These are phyloP conservation scores for Letharia columbiana DNA, from an alignment of 495 filamentous ascomycete species.

Conservation along the genomic window DNA sequence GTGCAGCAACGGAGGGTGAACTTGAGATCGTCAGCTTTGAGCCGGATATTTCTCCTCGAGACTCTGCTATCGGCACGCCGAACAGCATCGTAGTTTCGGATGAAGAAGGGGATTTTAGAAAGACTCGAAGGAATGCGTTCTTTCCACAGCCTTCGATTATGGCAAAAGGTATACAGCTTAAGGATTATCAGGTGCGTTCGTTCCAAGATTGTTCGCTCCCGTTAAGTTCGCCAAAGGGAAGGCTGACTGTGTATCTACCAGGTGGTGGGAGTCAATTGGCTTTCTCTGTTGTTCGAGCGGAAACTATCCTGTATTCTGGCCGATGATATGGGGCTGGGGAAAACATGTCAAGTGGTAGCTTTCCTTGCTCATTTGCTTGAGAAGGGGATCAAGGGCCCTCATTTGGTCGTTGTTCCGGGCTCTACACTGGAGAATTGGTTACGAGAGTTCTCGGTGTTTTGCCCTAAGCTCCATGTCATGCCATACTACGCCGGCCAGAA, in stretches of 20 bases:
- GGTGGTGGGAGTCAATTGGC: conserved; percentile 89
- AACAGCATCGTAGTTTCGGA: conserved; percentile 42
- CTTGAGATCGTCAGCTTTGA: conserved; percentile 58
- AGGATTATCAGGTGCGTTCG: conserved; percentile 61
- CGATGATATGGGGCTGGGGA: conserved; percentile 96
- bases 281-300: conserved; percentile 68
- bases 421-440: conserved; percentile 96
- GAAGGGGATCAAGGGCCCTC: conserved; percentile 59
- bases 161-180: conserved; percentile 60
- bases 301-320: conserved; percentile 80
- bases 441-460: conserved; percentile 81
- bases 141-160: conserved; percentile 68
- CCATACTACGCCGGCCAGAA: conserved; percentile 65
- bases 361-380: conserved; percentile 78
- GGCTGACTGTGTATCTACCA: background rate
- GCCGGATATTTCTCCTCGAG: conserved; percentile 34
- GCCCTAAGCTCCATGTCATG: conserved; percentile 61
- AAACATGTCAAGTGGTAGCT: conserved; percentile 93
- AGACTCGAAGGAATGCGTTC: conserved; percentile 39
- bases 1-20: conserved; percentile 53
- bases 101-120: conserved; percentile 41
- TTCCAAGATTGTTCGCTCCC: background rate
- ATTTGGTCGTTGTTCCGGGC: conserved; percentile 81
- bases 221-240: background rate
- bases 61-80: conserved; percentile 71